These are phyloP conservation scores for Puccinia polysora DNA, from an alignment of 1,284 basidiomycete genomes.

Conservation along the genomic window DNA sequence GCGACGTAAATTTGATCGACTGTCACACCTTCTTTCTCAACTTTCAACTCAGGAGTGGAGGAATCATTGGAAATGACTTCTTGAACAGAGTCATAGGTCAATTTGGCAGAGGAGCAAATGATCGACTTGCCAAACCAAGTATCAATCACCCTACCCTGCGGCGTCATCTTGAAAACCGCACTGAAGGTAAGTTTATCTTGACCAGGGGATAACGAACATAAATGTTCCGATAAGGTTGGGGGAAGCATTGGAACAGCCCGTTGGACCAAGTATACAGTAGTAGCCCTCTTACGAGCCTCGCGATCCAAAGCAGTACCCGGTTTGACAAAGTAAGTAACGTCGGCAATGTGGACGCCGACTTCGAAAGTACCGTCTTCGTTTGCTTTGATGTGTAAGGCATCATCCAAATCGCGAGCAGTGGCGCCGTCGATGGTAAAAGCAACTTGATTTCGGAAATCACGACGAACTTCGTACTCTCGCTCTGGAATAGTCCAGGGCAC, in stretches of 20 bases:
- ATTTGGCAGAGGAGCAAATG: slow-evolving; percentile 79
- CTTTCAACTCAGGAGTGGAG: slow-evolving; percentile 7
- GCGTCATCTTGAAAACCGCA: slow-evolving; percentile 76
- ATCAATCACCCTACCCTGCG: slow-evolving; percentile 73
- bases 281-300: slow-evolving; percentile 93
- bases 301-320: slow-evolving; percentile 87
- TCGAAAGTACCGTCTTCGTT: slow-evolving; percentile 88
- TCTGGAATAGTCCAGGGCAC: slow-evolving; percentile 92
- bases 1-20: slow-evolving; percentile 15
- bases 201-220: slow-evolving; percentile 83
- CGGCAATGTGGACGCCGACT: slow-evolving; percentile 88
- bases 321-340: slow-evolving; percentile 79
- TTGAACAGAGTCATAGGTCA: slow-evolving; percentile 70
- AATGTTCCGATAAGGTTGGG: slow-evolving; percentile 77
- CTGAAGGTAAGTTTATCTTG: slow-evolving; percentile 86
- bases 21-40: slow-evolving; percentile 24
- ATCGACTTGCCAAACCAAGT: slow-evolving; percentile 91
- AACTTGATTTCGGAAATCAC: slow-evolving; percentile 76
- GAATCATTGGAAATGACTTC: slow-evolving; percentile 64
- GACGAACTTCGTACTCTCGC: slow-evolving; percentile 74
- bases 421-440: slow-evolving; percentile 91
- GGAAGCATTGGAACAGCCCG: slow-evolving; percentile 94
- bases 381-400: slow-evolving; percentile 79
- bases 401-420: slow-evolving; percentile 85
- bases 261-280: slow-evolving; percentile 92